Conservation (phyloP, 2,329 filamentous ascomycete species). For the Ascochyta rabiei region DNA sequence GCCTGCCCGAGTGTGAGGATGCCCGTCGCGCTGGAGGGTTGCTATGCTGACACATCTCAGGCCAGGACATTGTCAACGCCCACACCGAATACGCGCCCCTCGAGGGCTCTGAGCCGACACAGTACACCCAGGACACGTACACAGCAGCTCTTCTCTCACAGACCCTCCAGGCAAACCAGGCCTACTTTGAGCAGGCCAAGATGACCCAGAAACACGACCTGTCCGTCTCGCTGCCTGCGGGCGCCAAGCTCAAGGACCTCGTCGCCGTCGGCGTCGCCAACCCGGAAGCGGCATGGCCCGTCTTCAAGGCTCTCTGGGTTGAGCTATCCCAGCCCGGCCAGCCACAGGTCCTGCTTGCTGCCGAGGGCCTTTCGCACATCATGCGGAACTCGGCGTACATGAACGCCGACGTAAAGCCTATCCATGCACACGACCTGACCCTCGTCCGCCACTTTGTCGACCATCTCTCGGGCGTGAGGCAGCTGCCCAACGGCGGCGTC, state of each 20-base stretch:
- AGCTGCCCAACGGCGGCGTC: constrained; percentile 75
- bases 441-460: constrained; percentile 77
- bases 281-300: constrained; percentile 76
- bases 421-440: constrained; percentile 86
- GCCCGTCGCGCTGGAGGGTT: background rate
- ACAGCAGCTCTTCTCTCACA: constrained; percentile 74
- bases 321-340: constrained; percentile 70
- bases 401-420: constrained; percentile 69
- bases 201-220: constrained; percentile 63
- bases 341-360: constrained; percentile 71
- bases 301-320: constrained; percentile 80
- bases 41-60: constrained; percentile 53
- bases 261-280: constrained; percentile 73
- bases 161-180: constrained; percentile 73
- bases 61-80: constrained; percentile 79
- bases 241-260: constrained; percentile 70
- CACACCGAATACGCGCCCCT: constrained; percentile 80
- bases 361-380: constrained; percentile 82
- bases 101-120: constrained; percentile 57
- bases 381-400: constrained; percentile 82
- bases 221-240: constrained; percentile 62
- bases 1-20: constrained; percentile 81
- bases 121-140: constrained; percentile 81
- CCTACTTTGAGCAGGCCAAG: constrained; percentile 62
- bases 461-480: constrained; percentile 60